Evolutionary conservation across 2,329 filamentous ascomycete species (phyloP).

Genomic region (Colletotrichum truncatum): DNA sequence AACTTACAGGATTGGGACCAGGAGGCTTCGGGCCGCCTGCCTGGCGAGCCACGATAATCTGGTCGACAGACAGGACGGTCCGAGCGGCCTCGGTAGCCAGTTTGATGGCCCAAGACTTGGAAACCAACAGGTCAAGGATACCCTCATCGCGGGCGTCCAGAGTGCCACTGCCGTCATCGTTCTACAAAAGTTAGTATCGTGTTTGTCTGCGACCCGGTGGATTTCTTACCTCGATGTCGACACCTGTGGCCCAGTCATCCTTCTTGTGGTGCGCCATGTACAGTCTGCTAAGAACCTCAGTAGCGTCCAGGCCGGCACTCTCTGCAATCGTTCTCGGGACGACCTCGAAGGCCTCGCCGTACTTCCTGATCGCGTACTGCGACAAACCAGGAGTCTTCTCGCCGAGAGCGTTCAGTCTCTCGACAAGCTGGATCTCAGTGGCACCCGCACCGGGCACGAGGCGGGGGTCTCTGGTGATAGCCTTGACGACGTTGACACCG

Average conservation of each 20-base stretch:
- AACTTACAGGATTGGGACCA: conserved; percentile 80
- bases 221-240: conserved; percentile 81
- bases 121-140: conserved; percentile 90
- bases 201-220: neutral
- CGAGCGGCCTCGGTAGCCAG: conserved; percentile 93
- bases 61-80: conserved; percentile 94
- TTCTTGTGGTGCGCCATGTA: conserved; percentile 94
- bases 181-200: conserved; percentile 51
- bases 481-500: conserved; percentile 98
- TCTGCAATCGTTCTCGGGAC: conserved; percentile 94
- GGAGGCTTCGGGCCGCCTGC: conserved; percentile 97
- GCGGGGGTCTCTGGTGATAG: conserved; percentile 91
- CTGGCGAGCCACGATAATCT: conserved; percentile 98
- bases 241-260: conserved; percentile 88
- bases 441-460: conserved; percentile 95
- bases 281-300: conserved; percentile 91
- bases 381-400: conserved; percentile 93
- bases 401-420: conserved; percentile 88
- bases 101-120: conserved; percentile 97
- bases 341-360: conserved; percentile 96
- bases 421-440: conserved; percentile 91
- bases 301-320: conserved; percentile 94
- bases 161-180: conserved; percentile 80
- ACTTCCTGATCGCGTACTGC: conserved; percentile 98
- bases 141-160: conserved; percentile 88